phyloP scores from a whole-genome alignment of 371 early-diverging fungal species.

The Actinomucor elegans region DNA sequence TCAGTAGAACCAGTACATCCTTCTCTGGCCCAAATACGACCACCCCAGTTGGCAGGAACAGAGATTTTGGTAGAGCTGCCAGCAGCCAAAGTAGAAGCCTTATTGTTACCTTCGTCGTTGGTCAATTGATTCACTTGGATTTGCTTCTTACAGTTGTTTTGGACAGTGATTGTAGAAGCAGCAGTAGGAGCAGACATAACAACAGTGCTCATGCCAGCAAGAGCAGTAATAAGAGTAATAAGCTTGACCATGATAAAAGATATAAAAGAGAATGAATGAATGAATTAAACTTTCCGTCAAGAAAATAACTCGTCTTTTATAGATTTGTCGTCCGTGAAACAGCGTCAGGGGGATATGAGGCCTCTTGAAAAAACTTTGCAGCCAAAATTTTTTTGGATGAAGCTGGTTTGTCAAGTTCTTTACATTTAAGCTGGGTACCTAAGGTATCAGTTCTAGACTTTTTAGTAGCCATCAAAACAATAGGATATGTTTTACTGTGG shows the following conservation, averaged over 20 bases:
- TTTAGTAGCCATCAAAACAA: too few species aligned
- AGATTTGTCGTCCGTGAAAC: too few species aligned
- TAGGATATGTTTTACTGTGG: too few species aligned
- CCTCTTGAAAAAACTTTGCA: too few species aligned
- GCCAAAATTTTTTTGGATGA: too few species aligned
- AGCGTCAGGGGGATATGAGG: too few species aligned
- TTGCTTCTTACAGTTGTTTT: constrained; percentile 32
- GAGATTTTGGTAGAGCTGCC: constrained; percentile 20
- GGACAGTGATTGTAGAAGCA: constrained; percentile 33
- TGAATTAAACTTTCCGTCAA: too few species aligned
- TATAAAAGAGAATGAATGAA: constrained; percentile 1
- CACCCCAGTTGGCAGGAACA: constrained; percentile 35
- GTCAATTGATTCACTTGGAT: constrained; percentile 35
- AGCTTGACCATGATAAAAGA: constrained; percentile 16
- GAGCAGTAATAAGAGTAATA: constrained; percentile 13
- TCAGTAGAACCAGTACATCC: constrained; percentile 23
- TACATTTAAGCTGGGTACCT: not conserved
- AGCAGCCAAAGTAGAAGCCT: constrained; percentile 6
- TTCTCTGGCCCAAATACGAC: constrained; percentile 43
- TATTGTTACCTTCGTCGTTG: constrained; percentile 17
- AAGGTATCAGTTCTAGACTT: too few species aligned
- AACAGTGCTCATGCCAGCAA: constrained; percentile 25
- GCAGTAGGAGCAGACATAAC: constrained; percentile 29
- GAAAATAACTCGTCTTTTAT: too few species aligned
- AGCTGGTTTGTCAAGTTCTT: constrained; percentile 8